Conservation (phyloP, 495 filamentous ascomycete genomes). For the Trichoderma gamsii region DNA sequence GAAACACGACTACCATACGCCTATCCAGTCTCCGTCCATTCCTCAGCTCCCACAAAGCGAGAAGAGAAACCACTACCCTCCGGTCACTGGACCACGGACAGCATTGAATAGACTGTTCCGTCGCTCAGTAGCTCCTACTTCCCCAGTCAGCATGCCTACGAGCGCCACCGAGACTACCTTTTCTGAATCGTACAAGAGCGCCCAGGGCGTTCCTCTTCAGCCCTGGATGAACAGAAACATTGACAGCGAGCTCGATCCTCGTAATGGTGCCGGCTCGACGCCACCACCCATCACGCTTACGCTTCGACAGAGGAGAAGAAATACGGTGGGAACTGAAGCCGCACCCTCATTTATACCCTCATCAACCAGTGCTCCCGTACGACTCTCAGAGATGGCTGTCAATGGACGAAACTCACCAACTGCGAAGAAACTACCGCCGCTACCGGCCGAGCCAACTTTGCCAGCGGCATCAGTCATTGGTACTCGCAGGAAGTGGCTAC, state of each 20-base stretch:
- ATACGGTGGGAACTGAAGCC: constrained; percentile 6
- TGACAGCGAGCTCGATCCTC: constrained; percentile 23
- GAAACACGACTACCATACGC: constrained; percentile 14
- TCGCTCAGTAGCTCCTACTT: constrained; percentile 28
- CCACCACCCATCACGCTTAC: constrained; percentile 43
- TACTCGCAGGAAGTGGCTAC: constrained; percentile 35
- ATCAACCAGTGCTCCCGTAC: constrained; percentile 3
- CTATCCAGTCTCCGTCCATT: constrained; percentile 17
- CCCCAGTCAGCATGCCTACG: constrained; percentile 22
- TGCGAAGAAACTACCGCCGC: constrained; percentile 1
- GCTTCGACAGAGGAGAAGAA: constrained; percentile 23
- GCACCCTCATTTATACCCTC: not conserved
- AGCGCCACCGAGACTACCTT: constrained; percentile 34
- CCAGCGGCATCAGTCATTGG: constrained; percentile 20
- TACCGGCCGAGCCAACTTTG: constrained; percentile 9
- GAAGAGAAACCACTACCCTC: constrained; percentile 43
- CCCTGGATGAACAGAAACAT: constrained; percentile 27
- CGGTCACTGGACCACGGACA: constrained; percentile 33
- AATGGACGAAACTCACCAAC: constrained; percentile 4
- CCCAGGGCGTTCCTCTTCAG: constrained; percentile 24
- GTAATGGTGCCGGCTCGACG: constrained; percentile 32
- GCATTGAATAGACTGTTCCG: constrained; percentile 36
- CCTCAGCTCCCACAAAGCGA: constrained; percentile 17
- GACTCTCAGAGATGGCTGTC: constrained; percentile 7
- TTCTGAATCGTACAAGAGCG: constrained; percentile 19